Base-by-base conservation (phyloP, 2,329 filamentous ascomycete species). In the Coniella vitis region DNA sequence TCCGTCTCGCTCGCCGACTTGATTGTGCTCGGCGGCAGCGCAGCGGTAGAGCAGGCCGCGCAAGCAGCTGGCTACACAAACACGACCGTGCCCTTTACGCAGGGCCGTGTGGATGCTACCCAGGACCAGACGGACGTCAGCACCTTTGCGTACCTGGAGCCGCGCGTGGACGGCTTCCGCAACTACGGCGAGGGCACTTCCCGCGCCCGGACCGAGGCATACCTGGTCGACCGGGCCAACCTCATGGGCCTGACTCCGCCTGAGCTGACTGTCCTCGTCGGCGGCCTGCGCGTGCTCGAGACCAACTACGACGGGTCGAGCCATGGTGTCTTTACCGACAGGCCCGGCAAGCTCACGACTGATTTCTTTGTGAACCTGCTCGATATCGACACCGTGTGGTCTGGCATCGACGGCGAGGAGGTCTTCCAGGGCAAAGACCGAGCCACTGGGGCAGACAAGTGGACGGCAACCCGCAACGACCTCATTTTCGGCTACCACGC, bases 321-420 rank as follows among this genome's bases (percentile, higher is more conserved):
- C 20, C 66, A 78, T 50, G 86, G 86, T 51, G 75, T 90, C 50
- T 73, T 90, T 60, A 90, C 86, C 49, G 72, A 74, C 57, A 73
- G 71, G 7, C 82, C 84, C 1, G 86, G 86, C 37, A 67, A 78
- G 57, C 73, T 90, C 58, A 86, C 81, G 61, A 89, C 86, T 66
- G 86, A 90, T 69, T 90, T 88, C 75, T 90, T 90, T 61, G 76
- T 87, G 66, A 89, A 90, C 69, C 73, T 90, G 2, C 76, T 90
- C 20, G 84, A 88, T 60, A 78, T 75, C 59, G 69, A 67, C 64
- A 86, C 76, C 7, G 71, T 67, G 19, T 90, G 86, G 86, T 20
- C 48, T 10, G 44, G 42, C 19, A 13, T 41, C 36, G 51, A 51
- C 31, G 16, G 36, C 19, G 48, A 45, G 7, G 51, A 53, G 44